Base-by-base conservation (phyloP, 495 filamentous ascomycete genomes). In the Trichoderma erinaceum region DNA sequence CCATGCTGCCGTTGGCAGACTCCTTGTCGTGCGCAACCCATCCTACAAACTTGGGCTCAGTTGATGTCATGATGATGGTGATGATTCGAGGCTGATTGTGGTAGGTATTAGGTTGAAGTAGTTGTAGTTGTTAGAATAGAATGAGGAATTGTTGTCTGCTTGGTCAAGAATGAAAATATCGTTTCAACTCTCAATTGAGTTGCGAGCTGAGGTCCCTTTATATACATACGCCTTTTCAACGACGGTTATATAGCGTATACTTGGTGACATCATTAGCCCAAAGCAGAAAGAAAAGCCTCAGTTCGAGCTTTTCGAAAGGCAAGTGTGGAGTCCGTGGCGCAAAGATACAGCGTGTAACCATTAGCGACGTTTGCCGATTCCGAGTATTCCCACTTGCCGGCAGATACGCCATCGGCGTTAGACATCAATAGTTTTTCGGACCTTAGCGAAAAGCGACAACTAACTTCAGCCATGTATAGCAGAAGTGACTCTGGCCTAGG, bases 1-100 rank as follows among this genome's bases (percentile, higher is more conserved):
- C 78, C 75, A 96, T 87, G 18, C 92, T 90, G 64, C 87, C 89
- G 29, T 90, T 79, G 63, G 83, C 84, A 41, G 86, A 76, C 8
- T 83, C 75, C 15, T 78, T 73, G 73, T 88, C 82, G 67, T 87
- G 79, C 72, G 88, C 91, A 67, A 96, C 78, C 93, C 93, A 97
- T 71, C 93, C 92, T 71, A 88, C 78, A 78, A 94, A 97, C 69
- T 87, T 80, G 72, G 76, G 72, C 29, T 78, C 71, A 43, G 71
- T 69, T 41, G 68, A 71, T 48, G 63, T 35, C 63, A 65, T 65
- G 29, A 25, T 43, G 32, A 13, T 61, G 46, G 2, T 61, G 56
- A 21, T 13, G 27, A 27, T 58, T 29, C 27, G 7, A 29, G 18
- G 13, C 4, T 18, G 52, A 21, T 52, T 61, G 11, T 1, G 23